Conservation (phyloP, 441 rosid species). For the Adansonia madagascariensis region DNA sequence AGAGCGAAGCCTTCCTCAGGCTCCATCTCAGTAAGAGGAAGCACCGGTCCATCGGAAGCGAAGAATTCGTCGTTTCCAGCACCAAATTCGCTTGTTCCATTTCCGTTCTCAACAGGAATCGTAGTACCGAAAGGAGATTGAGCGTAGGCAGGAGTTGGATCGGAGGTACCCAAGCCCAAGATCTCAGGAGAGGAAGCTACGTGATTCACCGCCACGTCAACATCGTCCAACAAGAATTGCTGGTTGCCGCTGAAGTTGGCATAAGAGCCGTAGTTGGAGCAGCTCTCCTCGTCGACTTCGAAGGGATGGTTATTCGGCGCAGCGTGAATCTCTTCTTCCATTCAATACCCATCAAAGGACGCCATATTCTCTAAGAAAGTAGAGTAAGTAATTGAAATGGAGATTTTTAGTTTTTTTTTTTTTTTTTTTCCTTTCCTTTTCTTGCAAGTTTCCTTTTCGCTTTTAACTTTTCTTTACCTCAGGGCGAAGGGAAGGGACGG, state of each 20-base stretch:
- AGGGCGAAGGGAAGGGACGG: too few species aligned
- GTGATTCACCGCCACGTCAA: constrained; percentile 50
- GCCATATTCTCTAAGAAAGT: not conserved
- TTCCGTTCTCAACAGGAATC: constrained; percentile 54
- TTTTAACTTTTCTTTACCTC: not conserved
- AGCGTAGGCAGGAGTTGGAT: constrained; percentile 46
- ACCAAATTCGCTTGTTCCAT: constrained; percentile 42
- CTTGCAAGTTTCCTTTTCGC: not conserved
- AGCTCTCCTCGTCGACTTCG: constrained; percentile 44
- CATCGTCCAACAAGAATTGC: constrained; percentile 33
- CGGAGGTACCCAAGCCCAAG: constrained; percentile 55
- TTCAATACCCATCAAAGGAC: constrained; percentile 49
- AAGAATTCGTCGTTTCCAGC: constrained; percentile 45
- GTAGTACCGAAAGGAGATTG: constrained; percentile 53
- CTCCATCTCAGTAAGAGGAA: constrained; percentile 65
- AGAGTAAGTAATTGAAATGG: too few species aligned
- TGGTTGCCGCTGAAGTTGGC: constrained; percentile 42
- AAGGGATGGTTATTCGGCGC: constrained; percentile 40
- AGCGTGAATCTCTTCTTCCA: constrained; percentile 51
- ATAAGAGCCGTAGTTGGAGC: constrained; percentile 58
- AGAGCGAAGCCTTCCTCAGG: constrained; percentile 67
- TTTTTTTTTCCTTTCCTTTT: not conserved
- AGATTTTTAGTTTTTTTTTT: not conserved
- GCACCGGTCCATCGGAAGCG: constrained; percentile 61
- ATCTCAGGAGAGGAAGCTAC: constrained; percentile 50